Conservation (phyloP, 768 basidiomycete genomes). For the Mycena filopes region DNA sequence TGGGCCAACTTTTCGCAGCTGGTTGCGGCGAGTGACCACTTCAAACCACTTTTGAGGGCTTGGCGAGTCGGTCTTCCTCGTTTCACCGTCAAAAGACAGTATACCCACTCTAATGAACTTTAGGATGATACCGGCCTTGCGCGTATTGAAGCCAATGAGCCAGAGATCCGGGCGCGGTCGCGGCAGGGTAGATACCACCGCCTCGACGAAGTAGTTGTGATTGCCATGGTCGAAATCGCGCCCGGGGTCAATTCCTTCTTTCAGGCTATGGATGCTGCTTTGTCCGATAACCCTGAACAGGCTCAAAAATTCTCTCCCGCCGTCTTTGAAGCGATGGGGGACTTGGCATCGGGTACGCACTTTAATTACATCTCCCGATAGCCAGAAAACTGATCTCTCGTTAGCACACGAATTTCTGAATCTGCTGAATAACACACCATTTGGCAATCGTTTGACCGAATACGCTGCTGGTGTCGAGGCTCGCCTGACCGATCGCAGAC, state of each 20-base stretch:
- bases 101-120: background rate
- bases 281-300: constrained; percentile 3
- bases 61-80: constrained; percentile 13
- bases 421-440: constrained; percentile 12
- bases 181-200: background rate
- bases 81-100: background rate
- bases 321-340: constrained; percentile 26
- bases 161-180: background rate
- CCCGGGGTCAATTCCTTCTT: background rate
- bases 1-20: constrained; percentile 16
- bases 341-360: constrained; percentile 18
- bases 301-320: constrained; percentile 18
- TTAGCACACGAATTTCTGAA: constrained; percentile 18
- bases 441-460: constrained; percentile 7
- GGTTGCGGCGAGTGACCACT: constrained; percentile 11
- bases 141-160: constrained; percentile 11
- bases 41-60: constrained; percentile 3
- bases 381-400: background rate
- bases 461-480: constrained; percentile 5
- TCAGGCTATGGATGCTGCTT: background rate
- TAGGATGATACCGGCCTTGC: constrained; percentile 17
- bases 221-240: background rate
- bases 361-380: background rate
- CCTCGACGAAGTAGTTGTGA: background rate
- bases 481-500: background rate